Conservation (phyloP, 352 stramenopile genomes). For the Globisporangium splendens region DNA sequence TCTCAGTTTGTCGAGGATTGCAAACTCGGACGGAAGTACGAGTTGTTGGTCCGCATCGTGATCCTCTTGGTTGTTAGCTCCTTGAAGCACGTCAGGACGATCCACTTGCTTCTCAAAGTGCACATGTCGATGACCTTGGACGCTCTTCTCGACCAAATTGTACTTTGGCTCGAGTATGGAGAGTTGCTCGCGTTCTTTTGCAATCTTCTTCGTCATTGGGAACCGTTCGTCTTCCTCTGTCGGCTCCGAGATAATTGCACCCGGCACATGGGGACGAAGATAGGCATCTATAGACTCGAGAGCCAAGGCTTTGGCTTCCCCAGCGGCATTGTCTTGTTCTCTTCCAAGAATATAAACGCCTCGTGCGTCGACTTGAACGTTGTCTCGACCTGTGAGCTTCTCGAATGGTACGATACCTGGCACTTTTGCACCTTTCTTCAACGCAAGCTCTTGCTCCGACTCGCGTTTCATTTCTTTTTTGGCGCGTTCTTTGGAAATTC, state of each 20-base stretch:
- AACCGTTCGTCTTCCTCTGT: conserved; percentile 7
- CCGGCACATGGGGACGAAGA: neutral
- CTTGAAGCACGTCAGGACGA: neutral
- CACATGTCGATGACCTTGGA: conserved; percentile 13
- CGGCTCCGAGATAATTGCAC: neutral
- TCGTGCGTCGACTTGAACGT: neutral
- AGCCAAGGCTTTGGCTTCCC: neutral
- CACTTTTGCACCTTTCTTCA: neutral
- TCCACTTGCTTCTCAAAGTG: conserved; percentile 12
- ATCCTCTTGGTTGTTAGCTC: neutral
- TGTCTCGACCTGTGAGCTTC: conserved; percentile 5
- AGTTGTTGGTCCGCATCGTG: neutral
- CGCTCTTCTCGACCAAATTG: conserved; percentile 2
- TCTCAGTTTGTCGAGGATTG: conserved; percentile 7
- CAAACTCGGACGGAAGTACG: conserved; percentile 3
- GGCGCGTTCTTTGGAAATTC: conserved; percentile 3
- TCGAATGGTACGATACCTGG: conserved; percentile 3
- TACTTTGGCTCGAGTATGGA: conserved; percentile 12
- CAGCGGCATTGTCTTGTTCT: neutral
- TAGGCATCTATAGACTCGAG: neutral
- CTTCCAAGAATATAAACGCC: conserved; percentile 6
- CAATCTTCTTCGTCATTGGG: conserved; percentile 1
- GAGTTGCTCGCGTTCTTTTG: neutral
- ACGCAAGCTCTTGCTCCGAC: neutral
- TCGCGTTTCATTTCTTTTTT: neutral